These are phyloP conservation scores for Sesbania bispinosa DNA, from an alignment of 306 rosid genomes.

Conservation along the genomic window DNA sequence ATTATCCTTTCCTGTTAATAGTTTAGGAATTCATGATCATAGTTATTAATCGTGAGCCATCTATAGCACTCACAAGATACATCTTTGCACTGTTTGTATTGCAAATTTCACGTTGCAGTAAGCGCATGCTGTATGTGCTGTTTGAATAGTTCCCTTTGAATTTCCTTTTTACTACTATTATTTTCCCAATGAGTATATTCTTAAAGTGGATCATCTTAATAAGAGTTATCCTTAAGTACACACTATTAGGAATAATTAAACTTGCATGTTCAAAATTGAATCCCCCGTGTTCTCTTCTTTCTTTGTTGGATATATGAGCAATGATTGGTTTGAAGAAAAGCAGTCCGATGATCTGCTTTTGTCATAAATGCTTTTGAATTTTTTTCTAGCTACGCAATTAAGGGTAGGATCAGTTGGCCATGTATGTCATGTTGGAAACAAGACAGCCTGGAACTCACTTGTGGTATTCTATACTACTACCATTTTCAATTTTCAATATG, in stretches of 20 bases:
- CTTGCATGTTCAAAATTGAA: slow-evolving; percentile 21
- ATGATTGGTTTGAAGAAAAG: slow-evolving; percentile 30
- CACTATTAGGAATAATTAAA: not conserved
- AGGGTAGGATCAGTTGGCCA: slow-evolving; percentile 34
- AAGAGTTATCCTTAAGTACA: not conserved
- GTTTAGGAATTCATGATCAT: not conserved
- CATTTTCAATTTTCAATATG: no score
- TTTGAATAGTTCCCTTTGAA: not conserved
- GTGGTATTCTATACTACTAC: not conserved
- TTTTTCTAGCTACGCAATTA: slow-evolving; percentile 12
- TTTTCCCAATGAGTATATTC: not conserved
- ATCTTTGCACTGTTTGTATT: slow-evolving; percentile 9
- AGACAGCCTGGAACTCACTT: slow-evolving; percentile 36
- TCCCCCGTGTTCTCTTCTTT: not conserved
- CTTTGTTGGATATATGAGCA: slow-evolving; percentile 6
- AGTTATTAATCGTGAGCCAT: not conserved
- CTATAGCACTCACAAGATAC: not conserved
- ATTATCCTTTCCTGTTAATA: not conserved
- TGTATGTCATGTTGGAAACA: slow-evolving; percentile 40
- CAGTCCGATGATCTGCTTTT: slow-evolving; percentile 15
- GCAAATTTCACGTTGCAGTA: not conserved
- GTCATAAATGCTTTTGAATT: slow-evolving; percentile 6
- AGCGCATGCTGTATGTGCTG: not conserved
- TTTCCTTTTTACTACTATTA: no score
- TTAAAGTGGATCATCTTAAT: no score